Evolutionary conservation across 192 early-diverging fungal genomes (phyloP).

Genomic region (Pilobolus umbonatus): DNA sequence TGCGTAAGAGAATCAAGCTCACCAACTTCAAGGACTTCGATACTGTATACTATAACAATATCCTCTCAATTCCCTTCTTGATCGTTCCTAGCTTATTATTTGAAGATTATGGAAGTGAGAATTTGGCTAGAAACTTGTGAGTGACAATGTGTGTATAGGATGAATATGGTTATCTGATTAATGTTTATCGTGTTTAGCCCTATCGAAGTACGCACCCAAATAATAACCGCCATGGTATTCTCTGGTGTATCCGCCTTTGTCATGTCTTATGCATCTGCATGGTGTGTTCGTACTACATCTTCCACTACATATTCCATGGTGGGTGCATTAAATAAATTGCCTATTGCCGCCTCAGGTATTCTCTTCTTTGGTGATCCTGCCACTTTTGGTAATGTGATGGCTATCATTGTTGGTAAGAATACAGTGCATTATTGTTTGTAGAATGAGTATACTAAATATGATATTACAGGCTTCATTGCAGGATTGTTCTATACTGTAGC

Average conservation of each 20-base stretch:
- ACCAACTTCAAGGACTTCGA: constrained; percentile 97
- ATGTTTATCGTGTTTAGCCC: constrained; percentile 26
- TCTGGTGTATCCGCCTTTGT: constrained; percentile 83
- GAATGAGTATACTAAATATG: neutral
- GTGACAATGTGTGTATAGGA: constrained; percentile 10
- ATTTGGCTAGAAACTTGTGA: constrained; percentile 57
- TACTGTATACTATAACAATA: constrained; percentile 97
- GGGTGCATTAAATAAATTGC: constrained; percentile 96
- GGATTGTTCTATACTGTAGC: constrained; percentile 72
- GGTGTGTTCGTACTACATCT: constrained; percentile 72
- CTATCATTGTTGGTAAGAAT: constrained; percentile 76
- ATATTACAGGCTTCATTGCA: constrained; percentile 49
- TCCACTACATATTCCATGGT: constrained; percentile 94
- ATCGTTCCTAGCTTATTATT: constrained; percentile 60
- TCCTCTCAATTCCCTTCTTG: constrained; percentile 80
- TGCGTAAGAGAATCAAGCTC: constrained; percentile 86
- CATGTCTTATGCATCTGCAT: constrained; percentile 81
- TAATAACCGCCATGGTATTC: constrained; percentile 67
- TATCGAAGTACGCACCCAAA: constrained; percentile 41
- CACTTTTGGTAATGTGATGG: constrained; percentile 74
- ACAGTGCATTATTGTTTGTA: constrained; percentile 7
- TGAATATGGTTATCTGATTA: neutral
- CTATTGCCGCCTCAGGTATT: constrained; percentile 92
- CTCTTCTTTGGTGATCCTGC: constrained; percentile 89
- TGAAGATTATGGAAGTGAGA: constrained; percentile 64